Evolutionary conservation across 2,329 filamentous ascomycete genomes (phyloP).

Genomic region (Cytospora piceicola): DNA sequence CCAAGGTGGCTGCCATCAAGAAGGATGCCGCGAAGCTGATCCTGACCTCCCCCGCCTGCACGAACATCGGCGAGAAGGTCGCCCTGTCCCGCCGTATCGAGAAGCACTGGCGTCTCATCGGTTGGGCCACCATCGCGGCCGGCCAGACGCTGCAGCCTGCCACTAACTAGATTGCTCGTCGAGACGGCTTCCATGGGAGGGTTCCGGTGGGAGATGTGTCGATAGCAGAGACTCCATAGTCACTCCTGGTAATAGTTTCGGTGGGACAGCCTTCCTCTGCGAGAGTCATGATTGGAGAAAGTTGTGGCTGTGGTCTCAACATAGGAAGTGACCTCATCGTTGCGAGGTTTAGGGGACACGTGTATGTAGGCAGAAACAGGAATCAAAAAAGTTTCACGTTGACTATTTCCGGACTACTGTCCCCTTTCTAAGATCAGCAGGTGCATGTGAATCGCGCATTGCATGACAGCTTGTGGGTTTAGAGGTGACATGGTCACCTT

Average conservation of each 20-base stretch:
- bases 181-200: neutral
- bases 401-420: neutral
- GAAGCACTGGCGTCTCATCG: constrained; percentile 97
- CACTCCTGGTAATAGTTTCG: neutral
- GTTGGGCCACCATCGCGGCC: constrained; percentile 81
- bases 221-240: constrained; percentile 1
- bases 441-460: neutral
- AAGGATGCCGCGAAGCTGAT: constrained; percentile 96
- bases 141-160: constrained; percentile 38
- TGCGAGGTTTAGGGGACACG: constrained; percentile 3
- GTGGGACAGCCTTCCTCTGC: neutral
- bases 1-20: constrained; percentile 96
- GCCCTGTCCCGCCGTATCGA: constrained; percentile 95
- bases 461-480: neutral
- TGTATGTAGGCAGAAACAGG: constrained; percentile 18
- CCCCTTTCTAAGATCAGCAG: neutral
- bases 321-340: neutral
- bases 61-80: constrained; percentile 97
- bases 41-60: constrained; percentile 92
- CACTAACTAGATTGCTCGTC: constrained; percentile 21
- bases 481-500: neutral
- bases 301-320: neutral
- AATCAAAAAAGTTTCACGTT: constrained; percentile 27
- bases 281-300: neutral
- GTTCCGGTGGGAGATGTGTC: neutral